Evolutionary conservation across 2,329 filamentous ascomycete species (phyloP).

Genomic region (Fusarium drepaniforme): DNA sequence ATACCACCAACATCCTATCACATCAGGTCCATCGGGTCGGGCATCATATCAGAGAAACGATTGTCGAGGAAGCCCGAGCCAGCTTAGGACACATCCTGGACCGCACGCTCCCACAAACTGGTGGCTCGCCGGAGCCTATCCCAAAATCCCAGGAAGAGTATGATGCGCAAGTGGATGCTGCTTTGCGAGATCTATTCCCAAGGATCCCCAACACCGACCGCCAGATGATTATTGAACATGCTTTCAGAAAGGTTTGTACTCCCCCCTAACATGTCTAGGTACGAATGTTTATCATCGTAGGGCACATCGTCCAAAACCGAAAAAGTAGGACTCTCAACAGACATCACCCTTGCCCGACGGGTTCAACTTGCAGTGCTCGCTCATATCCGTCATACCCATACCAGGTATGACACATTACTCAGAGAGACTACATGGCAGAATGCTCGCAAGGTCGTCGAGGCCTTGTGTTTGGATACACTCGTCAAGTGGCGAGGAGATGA

Average conservation of each 20-base stretch:
- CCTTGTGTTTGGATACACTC: constrained; percentile 72
- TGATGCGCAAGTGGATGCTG: constrained; percentile 71
- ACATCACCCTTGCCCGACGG: constrained; percentile 69
- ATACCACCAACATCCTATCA: constrained; percentile 53
- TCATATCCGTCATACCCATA: constrained; percentile 76
- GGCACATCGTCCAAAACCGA: constrained; percentile 64
- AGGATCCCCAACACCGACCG: constrained; percentile 75
- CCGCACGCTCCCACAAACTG: constrained; percentile 28
- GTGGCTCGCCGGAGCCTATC: constrained; percentile 67
- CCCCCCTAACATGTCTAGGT: constrained; percentile 9
- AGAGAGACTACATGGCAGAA: constrained; percentile 69
- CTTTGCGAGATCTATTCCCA: constrained; percentile 73
- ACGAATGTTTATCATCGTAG: constrained; percentile 50
- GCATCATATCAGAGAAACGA: constrained; percentile 69
- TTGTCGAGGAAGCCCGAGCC: constrained; percentile 67
- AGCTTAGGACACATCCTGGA: constrained; percentile 44
- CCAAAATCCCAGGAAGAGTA: constrained; percentile 71
- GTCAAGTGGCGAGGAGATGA: constrained; percentile 81
- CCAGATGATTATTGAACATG: constrained; percentile 70
- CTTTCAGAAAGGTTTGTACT: constrained; percentile 70
- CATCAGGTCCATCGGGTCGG: constrained; percentile 70
- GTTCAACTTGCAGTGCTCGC: constrained; percentile 75
- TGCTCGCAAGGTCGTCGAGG: constrained; percentile 71
- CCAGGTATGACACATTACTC: constrained; percentile 72
- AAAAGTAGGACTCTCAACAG: constrained; percentile 68